phyloP scores from a whole-genome alignment of 1,139 yeast species.

The Taphrina flavorubra region DNA sequence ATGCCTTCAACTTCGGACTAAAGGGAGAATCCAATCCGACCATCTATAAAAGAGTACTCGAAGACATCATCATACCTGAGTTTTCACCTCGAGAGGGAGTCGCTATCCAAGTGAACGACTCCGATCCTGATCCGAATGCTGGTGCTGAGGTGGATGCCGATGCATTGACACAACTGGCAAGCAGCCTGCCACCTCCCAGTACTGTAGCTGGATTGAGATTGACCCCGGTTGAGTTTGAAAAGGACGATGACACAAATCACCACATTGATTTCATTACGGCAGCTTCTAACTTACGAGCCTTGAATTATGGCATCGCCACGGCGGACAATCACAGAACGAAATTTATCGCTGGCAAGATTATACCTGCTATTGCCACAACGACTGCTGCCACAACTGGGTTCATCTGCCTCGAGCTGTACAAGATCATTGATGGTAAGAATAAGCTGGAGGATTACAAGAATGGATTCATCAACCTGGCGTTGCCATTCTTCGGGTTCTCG shows the following conservation, averaged over 20 bases:
- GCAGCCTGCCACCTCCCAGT: slow-evolving; percentile 85
- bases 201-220: slow-evolving; percentile 86
- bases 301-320: slow-evolving; percentile 81
- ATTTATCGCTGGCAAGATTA: slow-evolving; percentile 63
- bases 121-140: slow-evolving; percentile 82
- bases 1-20: slow-evolving; percentile 88
- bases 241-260: slow-evolving; percentile 95
- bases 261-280: slow-evolving; percentile 97
- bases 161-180: slow-evolving; percentile 62
- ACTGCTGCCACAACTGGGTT: slow-evolving; percentile 96
- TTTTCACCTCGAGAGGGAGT: slow-evolving; percentile 79
- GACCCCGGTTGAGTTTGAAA: slow-evolving; percentile 88
- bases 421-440: slow-evolving; percentile 74
- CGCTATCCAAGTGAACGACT: slow-evolving; percentile 84
- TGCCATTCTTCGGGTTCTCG: slow-evolving; percentile 95
- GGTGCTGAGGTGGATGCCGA: slow-evolving; percentile 61
- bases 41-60: slow-evolving; percentile 59
- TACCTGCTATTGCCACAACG: slow-evolving; percentile 97
- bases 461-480: slow-evolving; percentile 90
- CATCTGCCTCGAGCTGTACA: slow-evolving; percentile 88
- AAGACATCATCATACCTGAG: slow-evolving; percentile 63
- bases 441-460: slow-evolving; percentile 86
- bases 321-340: slow-evolving; percentile 73
- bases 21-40: slow-evolving; percentile 57
- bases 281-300: slow-evolving; percentile 93